These are phyloP conservation scores for Tylopilus subfusipes DNA, from an alignment of 768 basidiomycete genomes.

Conservation along the genomic window DNA sequence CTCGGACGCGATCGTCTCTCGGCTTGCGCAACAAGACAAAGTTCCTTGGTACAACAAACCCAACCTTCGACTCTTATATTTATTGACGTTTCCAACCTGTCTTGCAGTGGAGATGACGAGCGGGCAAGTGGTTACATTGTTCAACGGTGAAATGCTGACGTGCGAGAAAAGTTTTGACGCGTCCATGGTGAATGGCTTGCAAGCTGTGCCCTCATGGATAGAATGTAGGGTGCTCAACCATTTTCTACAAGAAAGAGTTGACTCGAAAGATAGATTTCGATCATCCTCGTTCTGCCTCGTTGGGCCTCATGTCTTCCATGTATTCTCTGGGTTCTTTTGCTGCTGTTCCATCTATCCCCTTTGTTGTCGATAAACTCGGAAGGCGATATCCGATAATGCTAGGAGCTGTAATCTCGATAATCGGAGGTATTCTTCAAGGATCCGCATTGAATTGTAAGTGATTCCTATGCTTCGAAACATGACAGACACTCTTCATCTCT, in stretches of 20 bases:
- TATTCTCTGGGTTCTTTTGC: slow-evolving; percentile 56
- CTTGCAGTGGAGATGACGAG: slow-evolving; percentile 20
- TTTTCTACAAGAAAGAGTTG: not conserved
- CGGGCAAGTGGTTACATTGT: slow-evolving; percentile 8
- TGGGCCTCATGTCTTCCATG: slow-evolving; percentile 56
- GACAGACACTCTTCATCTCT: not conserved
- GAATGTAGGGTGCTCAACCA: slow-evolving; percentile 39
- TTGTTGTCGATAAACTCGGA: slow-evolving; percentile 1
- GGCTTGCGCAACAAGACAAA: slow-evolving; percentile 38
- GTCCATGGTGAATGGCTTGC: slow-evolving; percentile 61
- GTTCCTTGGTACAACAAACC: slow-evolving; percentile 62
- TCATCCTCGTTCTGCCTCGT: slow-evolving; percentile 47
- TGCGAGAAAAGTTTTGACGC: slow-evolving; percentile 29
- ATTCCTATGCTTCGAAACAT: too few species aligned
- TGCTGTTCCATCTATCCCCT: slow-evolving; percentile 41
- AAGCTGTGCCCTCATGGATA: slow-evolving; percentile 56
- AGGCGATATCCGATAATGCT: slow-evolving; percentile 9
- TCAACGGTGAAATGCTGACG: not conserved
- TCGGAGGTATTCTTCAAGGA: slow-evolving; percentile 9
- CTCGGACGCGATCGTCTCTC: slow-evolving; percentile 14
- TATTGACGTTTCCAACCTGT: slow-evolving; percentile 48
- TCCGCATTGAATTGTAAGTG: slow-evolving; percentile 9
- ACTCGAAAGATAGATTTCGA: slow-evolving; percentile 42
- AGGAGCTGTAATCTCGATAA: not conserved
- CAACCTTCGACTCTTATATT: slow-evolving; percentile 53